Evolutionary conservation across 768 basidiomycete genomes (phyloP).

Genomic region (Harrya chromipes): DNA sequence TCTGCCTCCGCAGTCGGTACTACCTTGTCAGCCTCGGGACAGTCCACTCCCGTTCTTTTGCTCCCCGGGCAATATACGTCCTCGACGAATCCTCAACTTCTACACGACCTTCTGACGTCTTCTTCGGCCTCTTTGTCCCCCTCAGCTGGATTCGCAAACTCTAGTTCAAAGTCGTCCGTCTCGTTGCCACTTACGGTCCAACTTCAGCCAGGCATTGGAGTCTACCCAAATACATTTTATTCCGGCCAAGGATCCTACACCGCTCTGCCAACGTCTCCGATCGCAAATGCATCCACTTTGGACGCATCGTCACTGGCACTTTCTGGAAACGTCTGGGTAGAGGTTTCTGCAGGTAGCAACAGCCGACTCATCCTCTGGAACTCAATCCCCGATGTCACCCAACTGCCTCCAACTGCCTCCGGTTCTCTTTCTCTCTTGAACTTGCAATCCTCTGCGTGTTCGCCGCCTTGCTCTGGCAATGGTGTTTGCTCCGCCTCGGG

Average conservation of each 20-base stretch:
- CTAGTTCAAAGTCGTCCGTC: conserved; percentile 40
- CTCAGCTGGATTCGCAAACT: conserved; percentile 62
- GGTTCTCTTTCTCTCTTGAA: conserved; percentile 60
- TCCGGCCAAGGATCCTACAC: conserved; percentile 63
- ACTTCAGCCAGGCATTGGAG: conserved; percentile 62
- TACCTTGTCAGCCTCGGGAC: conserved; percentile 54
- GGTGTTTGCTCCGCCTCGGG: conserved; percentile 72
- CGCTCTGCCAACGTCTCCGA: conserved; percentile 49
- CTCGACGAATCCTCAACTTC: conserved; percentile 66
- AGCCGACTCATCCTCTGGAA: conserved; percentile 74
- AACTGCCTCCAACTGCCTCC: conserved; percentile 53
- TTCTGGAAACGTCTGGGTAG: conserved; percentile 67
- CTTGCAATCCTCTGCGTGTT: conserved; percentile 72
- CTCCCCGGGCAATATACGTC: conserved; percentile 77
- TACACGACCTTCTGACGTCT: conserved; percentile 65
- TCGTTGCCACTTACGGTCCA: conserved; percentile 67
- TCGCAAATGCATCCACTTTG: conserved; percentile 47
- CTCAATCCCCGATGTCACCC: conserved; percentile 68
- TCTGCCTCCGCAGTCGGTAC: conserved; percentile 56
- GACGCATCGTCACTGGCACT: conserved; percentile 61
- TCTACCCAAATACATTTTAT: conserved; percentile 62
- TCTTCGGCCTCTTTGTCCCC: conserved; percentile 56
- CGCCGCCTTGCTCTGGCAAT: conserved; percentile 68
- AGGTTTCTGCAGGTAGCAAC: conserved; percentile 53
- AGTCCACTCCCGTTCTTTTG: conserved; percentile 53